These are phyloP conservation scores for Trichoderma aggressivum DNA, from an alignment of 2,329 filamentous ascomycete species.

Conservation along the genomic window DNA sequence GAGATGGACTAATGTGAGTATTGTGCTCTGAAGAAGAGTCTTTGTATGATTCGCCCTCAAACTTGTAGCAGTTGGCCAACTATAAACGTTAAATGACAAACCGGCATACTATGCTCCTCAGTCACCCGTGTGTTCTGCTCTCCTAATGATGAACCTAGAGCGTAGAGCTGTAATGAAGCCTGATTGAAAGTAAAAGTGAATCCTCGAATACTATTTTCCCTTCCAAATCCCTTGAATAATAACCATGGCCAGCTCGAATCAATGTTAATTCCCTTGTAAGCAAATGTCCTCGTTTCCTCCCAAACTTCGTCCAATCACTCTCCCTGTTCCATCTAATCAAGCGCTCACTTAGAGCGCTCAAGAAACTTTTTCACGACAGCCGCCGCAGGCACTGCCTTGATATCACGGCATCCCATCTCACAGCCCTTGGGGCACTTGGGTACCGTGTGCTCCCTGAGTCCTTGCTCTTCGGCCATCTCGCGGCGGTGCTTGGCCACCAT, in stretches of 20 bases:
- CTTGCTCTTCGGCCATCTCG: conserved; percentile 13
- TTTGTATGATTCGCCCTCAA: not conserved
- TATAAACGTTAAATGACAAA: not conserved
- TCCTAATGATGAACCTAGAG: not conserved
- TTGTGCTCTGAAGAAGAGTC: not conserved
- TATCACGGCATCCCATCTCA: conserved; percentile 18
- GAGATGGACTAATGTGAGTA: not conserved
- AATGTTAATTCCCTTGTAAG: not conserved
- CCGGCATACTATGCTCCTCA: not conserved
- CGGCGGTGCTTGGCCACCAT: conserved; percentile 25
- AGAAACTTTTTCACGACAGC: conserved; percentile 3
- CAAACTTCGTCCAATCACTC: not conserved
- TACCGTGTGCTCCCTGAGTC: not conserved
- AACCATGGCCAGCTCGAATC: not conserved
- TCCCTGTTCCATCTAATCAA: not conserved
- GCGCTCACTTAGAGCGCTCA: not conserved
- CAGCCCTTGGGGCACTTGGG: conserved; percentile 17
- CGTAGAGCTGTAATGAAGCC: not conserved
- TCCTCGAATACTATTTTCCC: not conserved
- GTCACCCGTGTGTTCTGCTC: not conserved
- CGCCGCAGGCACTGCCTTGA: conserved; percentile 3
- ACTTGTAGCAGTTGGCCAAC: not conserved
- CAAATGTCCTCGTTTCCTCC: not conserved
- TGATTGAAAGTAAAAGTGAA: not conserved
- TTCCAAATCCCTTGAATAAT: not conserved